These are phyloP conservation scores for Coccomyxa subellipsoidea DNA, from an alignment of 163 green algal genomes.

Conservation along the genomic window DNA sequence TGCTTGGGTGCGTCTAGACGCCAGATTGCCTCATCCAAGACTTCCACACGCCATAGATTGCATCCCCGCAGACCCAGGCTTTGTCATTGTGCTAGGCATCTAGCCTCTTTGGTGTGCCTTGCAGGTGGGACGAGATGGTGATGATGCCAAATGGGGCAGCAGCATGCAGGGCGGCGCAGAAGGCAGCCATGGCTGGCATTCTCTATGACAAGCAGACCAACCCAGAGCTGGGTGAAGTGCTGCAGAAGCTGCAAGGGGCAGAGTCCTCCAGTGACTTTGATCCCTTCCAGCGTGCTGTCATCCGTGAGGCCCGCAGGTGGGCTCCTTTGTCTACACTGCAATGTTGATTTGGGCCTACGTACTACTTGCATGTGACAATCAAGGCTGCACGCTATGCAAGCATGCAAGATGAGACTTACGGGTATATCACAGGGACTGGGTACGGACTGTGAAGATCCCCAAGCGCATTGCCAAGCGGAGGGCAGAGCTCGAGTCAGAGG, in stretches of 20 bases:
- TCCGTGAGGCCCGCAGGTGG: slow-evolving; percentile 40
- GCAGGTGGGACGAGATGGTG: slow-evolving; percentile 27
- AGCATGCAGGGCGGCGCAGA: slow-evolving; percentile 47
- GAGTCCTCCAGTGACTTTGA: background rate
- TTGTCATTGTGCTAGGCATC: background rate
- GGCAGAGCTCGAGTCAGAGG: slow-evolving; percentile 64
- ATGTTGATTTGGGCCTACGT: no score
- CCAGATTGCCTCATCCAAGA: no score
- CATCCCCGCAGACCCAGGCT: background rate
- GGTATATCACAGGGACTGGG: slow-evolving; percentile 34
- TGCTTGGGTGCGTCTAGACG: slow-evolving; percentile 6
- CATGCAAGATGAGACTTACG: no score
- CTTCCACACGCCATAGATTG: no score
- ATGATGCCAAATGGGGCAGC: slow-evolving; percentile 56
- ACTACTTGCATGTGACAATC: background rate
- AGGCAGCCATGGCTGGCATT: slow-evolving; percentile 64
- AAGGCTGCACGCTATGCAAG: background rate
- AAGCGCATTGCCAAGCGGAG: slow-evolving; percentile 67
- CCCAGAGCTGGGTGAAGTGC: slow-evolving; percentile 49
- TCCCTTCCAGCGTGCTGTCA: slow-evolving; percentile 34
- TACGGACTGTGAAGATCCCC: slow-evolving; percentile 53
- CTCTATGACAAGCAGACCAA: slow-evolving; percentile 60
- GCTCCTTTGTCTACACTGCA: background rate
- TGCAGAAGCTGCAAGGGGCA: slow-evolving; percentile 38
- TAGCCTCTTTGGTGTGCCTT: background rate